Evolutionary conservation across 1,284 basidiomycete genomes (phyloP).

Genomic region (Austroboletus novae-zelandiae): DNA sequence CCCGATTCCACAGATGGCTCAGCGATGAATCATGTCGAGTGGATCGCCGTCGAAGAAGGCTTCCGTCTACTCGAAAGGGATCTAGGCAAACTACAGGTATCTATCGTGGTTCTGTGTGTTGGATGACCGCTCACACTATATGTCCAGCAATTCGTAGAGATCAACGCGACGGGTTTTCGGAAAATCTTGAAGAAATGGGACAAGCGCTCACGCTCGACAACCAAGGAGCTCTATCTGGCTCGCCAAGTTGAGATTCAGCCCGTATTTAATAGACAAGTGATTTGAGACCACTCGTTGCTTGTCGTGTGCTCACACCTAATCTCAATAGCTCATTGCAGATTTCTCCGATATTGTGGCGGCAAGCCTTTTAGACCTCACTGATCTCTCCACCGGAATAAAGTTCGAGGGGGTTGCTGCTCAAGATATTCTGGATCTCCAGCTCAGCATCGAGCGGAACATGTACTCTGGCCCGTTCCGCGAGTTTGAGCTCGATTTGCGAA

Average conservation of each 20-base stretch:
- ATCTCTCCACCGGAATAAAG: constrained; percentile 72
- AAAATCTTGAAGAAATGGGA: constrained; percentile 99
- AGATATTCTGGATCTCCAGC: constrained; percentile 69
- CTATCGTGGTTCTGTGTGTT: constrained; percentile 20
- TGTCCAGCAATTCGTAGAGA: constrained; percentile 90
- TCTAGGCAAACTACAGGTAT: constrained; percentile 92
- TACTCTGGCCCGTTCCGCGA: constrained; percentile 78
- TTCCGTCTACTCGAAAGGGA: constrained; percentile 95
- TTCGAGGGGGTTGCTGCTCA: constrained; percentile 62
- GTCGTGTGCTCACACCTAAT: constrained; percentile 9
- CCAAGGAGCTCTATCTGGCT: constrained; percentile 94
- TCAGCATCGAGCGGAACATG: constrained; percentile 60
- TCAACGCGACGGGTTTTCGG: constrained; percentile 96
- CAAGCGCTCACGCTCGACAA: constrained; percentile 92
- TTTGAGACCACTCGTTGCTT: neutral
- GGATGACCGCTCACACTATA: constrained; percentile 18
- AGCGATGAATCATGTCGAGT: constrained; percentile 76
- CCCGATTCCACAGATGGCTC: constrained; percentile 60
- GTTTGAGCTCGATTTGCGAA: constrained; percentile 82
- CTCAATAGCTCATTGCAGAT: constrained; percentile 79
- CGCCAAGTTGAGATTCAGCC: constrained; percentile 99
- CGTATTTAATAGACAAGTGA: constrained; percentile 92
- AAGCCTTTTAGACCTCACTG: constrained; percentile 90
- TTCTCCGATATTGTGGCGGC: constrained; percentile 93
- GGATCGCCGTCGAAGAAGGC: constrained; percentile 93